Evolutionary conservation across 2,329 filamentous ascomycete genomes (phyloP).

Genomic region (Lizonia empirigonia): DNA sequence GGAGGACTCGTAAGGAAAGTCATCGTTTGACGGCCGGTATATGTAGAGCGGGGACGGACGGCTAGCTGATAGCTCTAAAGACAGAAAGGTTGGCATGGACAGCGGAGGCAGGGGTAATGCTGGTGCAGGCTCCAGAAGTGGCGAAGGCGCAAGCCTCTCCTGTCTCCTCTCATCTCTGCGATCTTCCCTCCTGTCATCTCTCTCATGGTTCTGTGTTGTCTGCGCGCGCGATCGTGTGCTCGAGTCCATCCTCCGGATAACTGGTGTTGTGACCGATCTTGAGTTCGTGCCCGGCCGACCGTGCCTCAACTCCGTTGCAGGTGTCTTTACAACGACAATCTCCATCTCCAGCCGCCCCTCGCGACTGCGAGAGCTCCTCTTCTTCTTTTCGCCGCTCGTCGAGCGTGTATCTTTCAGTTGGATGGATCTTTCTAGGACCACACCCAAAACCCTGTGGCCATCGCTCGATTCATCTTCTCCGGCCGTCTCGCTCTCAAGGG

Average conservation of each 20-base stretch:
- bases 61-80: slow-evolving; percentile 66
- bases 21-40: slow-evolving; percentile 60
- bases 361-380: slow-evolving; percentile 7
- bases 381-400: slow-evolving; percentile 3
- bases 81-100: slow-evolving; percentile 69
- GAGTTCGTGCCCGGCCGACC: slow-evolving; percentile 40
- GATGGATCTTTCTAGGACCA: slow-evolving; percentile 29
- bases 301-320: slow-evolving; percentile 29
- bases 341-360: slow-evolving; percentile 34
- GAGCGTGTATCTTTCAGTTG: slow-evolving; percentile 17
- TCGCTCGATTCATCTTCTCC: slow-evolving; percentile 24
- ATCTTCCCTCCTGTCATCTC: slow-evolving; percentile 17
- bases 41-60: slow-evolving; percentile 68
- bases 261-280: slow-evolving; percentile 47
- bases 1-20: slow-evolving; percentile 87
- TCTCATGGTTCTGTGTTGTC: slow-evolving; percentile 38
- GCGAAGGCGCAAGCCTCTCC: slow-evolving; percentile 43
- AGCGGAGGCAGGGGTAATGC: slow-evolving; percentile 65
- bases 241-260: slow-evolving; percentile 43
- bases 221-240: slow-evolving; percentile 39
- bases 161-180: slow-evolving; percentile 6
- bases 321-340: slow-evolving; percentile 39
- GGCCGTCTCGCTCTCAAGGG: slow-evolving; percentile 29
- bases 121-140: slow-evolving; percentile 50
- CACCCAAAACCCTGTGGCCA: slow-evolving; percentile 26